A percentile compares a stretch with the other conserved stretches of the same genome.
These are phyloP conservation scores for Fusarium sp. DNA, from an alignment of 2,329 filamentous ascomycete genomes.

Conservation along the genomic window DNA sequence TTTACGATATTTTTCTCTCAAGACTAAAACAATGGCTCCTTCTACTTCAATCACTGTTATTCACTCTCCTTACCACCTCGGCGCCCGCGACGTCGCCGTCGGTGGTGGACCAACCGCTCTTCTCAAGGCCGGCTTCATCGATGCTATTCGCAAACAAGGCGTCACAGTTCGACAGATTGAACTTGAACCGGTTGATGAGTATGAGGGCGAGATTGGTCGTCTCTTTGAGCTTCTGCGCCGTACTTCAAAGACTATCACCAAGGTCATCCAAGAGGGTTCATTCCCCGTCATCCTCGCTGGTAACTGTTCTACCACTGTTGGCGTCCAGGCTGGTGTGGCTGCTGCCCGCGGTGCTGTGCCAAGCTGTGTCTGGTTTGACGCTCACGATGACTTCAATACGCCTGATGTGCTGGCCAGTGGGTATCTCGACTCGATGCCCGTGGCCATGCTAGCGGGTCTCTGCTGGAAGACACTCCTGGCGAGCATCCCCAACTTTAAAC, in stretches of 20 bases:
- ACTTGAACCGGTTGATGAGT: slow-evolving; percentile 46
- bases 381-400: slow-evolving; percentile 55
- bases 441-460: slow-evolving; percentile 41
- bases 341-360: slow-evolving; percentile 31
- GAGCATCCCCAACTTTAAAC: slow-evolving; percentile 37
- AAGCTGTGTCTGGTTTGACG: slow-evolving; percentile 56
- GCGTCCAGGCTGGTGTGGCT: slow-evolving; percentile 50
- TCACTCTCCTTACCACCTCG: slow-evolving; percentile 55
- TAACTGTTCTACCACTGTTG: slow-evolving; percentile 53
- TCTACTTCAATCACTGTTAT: slow-evolving; percentile 49
- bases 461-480: slow-evolving; percentile 40
- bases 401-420: slow-evolving; percentile 40
- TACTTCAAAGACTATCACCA: slow-evolving; percentile 46
- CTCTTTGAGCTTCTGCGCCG: slow-evolving; percentile 54
- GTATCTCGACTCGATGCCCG: slow-evolving; percentile 46
- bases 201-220: slow-evolving; percentile 54
- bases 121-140: slow-evolving; percentile 44
- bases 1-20: not conserved
- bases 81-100: slow-evolving; percentile 50
- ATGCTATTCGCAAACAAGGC: slow-evolving; percentile 40
- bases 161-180: slow-evolving; percentile 44
- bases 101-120: slow-evolving; percentile 52
- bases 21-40: not conserved
- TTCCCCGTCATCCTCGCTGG: slow-evolving; percentile 55
- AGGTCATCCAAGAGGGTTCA: slow-evolving; percentile 39